Conservation (phyloP, 352 stramenopile species). For the Globisporangium emineosum region DNA sequence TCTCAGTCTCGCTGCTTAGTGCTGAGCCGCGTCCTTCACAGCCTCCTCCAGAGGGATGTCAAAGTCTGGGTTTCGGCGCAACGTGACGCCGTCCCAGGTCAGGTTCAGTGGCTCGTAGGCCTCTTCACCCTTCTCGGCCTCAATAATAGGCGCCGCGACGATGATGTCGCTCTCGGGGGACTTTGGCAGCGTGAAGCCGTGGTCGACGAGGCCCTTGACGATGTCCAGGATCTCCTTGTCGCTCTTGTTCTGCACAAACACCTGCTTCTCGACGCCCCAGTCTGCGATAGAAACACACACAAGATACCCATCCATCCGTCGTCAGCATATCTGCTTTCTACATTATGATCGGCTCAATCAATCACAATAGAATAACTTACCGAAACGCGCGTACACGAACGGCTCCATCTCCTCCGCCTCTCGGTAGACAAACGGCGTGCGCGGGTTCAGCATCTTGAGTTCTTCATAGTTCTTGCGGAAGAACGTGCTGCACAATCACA, state of each 20-base stretch:
- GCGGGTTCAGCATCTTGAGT: constrained; percentile 87
- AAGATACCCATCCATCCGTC: neutral
- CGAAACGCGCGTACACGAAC: constrained; percentile 85
- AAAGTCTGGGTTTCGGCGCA: constrained; percentile 83
- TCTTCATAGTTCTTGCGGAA: constrained; percentile 87
- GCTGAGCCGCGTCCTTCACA: constrained; percentile 33
- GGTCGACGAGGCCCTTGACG: constrained; percentile 72
- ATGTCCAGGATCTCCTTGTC: constrained; percentile 79
- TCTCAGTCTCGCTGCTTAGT: constrained; percentile 7
- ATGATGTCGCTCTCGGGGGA: constrained; percentile 84
- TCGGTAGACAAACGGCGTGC: constrained; percentile 81
- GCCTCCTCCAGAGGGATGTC: constrained; percentile 74
- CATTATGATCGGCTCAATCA: too few relatives aligned
- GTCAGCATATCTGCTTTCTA: neutral
- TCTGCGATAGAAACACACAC: constrained; percentile 25
- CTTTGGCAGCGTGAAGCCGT: constrained; percentile 71
- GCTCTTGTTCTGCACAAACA: constrained; percentile 80
- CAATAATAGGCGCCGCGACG: constrained; percentile 70
- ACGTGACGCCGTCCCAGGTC: constrained; percentile 77
- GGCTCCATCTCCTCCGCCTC: constrained; percentile 85
- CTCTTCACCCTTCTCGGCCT: constrained; percentile 57
- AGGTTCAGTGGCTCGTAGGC: constrained; percentile 83
- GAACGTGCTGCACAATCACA: constrained; percentile 47
- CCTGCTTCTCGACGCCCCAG: constrained; percentile 83
- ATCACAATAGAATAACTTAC: constrained; percentile 21